phyloP scores from a whole-genome alignment of 805 yeast genomes.

The Vanderwaltozyma yarrowii region DNA sequence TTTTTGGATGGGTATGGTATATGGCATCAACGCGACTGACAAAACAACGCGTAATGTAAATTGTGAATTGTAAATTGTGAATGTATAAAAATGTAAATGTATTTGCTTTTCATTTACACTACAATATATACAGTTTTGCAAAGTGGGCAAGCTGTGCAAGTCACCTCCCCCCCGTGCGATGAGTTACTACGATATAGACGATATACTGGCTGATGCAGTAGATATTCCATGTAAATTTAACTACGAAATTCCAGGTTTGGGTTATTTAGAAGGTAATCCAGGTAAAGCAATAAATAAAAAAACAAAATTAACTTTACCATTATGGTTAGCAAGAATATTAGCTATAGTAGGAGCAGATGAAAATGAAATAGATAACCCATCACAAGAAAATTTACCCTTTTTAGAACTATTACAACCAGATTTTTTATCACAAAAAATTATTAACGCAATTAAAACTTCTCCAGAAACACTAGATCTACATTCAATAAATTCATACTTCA shows the following conservation, averaged over 20 bases:
- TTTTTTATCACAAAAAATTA: conserved; percentile 49
- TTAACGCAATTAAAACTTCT: conserved; percentile 75
- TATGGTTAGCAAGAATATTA: conserved; percentile 79
- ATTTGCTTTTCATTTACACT: too few species aligned
- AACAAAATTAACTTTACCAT: conserved; percentile 65
- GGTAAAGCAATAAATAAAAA: conserved; percentile 45
- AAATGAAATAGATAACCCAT: conserved; percentile 19
- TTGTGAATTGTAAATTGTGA: neutral
- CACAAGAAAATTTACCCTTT: conserved; percentile 34
- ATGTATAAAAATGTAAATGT: too few species aligned
- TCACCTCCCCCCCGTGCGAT: too few species aligned
- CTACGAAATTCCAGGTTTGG: conserved; percentile 74
- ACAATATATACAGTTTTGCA: too few species aligned
- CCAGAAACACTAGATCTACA: conserved; percentile 59
- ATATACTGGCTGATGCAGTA: conserved; percentile 59
- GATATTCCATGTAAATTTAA: conserved; percentile 74
- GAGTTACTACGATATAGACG: conserved; percentile 67
- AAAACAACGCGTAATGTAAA: neutral
- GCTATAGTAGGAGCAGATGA: conserved; percentile 38
- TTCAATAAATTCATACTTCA: conserved; percentile 55
- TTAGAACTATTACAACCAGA: conserved; percentile 64
- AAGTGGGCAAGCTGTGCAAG: neutral
- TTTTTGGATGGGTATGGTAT: too few species aligned
- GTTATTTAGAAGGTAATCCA: conserved; percentile 72
- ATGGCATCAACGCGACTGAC: too few species aligned